phyloP scores from a whole-genome alignment of 2,329 filamentous ascomycete species.

The Diaporthe nobilis region DNA sequence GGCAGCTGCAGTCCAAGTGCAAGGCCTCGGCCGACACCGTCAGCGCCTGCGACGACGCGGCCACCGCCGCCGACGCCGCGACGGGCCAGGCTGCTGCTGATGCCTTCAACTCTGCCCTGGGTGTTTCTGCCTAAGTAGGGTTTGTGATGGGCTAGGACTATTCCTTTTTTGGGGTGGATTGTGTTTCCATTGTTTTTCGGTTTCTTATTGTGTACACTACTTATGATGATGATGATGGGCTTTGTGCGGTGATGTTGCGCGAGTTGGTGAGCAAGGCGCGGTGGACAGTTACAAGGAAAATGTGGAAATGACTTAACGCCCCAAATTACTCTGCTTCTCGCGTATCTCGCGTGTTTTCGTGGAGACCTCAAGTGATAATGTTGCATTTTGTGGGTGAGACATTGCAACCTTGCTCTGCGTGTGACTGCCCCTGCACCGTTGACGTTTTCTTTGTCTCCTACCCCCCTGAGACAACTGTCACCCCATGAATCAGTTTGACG shows the following conservation, averaged over 20 bases:
- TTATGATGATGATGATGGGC: not conserved
- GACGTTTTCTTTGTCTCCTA: not conserved
- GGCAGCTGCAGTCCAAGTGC: constrained; percentile 54
- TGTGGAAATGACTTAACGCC: constrained; percentile 22
- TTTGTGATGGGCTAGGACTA: not conserved
- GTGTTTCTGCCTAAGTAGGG: constrained; percentile 46
- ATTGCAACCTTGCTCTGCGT: not conserved
- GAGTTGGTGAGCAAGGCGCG: constrained; percentile 9
- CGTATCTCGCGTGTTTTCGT: too few species aligned
- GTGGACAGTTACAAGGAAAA: constrained; percentile 4
- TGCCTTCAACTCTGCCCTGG: constrained; percentile 57
- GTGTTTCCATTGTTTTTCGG: constrained; percentile 8
- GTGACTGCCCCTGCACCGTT: constrained; percentile 1
- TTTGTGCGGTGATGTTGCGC: not conserved
- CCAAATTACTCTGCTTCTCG: not conserved
- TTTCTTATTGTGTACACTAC: not conserved
- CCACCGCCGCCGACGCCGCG: constrained; percentile 50
- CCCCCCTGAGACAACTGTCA: not conserved
- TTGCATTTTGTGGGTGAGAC: not conserved
- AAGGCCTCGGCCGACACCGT: constrained; percentile 51
- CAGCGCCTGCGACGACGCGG: constrained; percentile 50
- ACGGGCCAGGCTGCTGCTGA: constrained; percentile 55
- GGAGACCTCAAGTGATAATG: too few species aligned
- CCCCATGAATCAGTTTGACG: not conserved
- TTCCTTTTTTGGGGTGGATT: not conserved